Evolutionary conservation across 495 filamentous ascomycete genomes (phyloP), one percentile per base, ranked within the genome.

Genomic region (Penicillium robsamsonii): DNA sequence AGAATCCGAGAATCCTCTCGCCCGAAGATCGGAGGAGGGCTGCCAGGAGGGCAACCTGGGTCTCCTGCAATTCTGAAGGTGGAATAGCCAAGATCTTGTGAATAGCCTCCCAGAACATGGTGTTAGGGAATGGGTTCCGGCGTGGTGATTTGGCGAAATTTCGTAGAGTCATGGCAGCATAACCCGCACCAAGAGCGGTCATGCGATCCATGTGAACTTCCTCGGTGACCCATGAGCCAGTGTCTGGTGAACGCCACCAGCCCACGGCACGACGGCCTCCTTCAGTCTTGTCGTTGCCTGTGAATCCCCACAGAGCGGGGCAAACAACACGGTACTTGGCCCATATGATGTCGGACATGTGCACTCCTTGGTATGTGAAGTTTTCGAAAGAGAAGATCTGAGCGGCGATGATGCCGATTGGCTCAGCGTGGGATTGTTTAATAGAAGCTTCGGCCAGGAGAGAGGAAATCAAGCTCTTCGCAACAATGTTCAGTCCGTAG

Each of bases 261-360:
- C 93, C 93, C 2, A 97, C 67, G n/a, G 83, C 79, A 33, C 66
- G 60, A 8, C 83, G 79, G 5, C 91, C 91, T 18, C 78, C 75
- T 44, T 86, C 79, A 0, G 88, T 95, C 48, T 81, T 86, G 60
- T 95, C 89, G 46, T 76, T 82, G 33, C 89, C 93, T 20, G 81
- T 80, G 62, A 92, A 86, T 18, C 95, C 95, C 69, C 89, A 97
- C 11, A 99, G 76, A 11, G 91, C 86, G 4, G 95, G 93, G 63
- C 91, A 96, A 25, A 83, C 78, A 5, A 86, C 76, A 40, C 89
- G 84, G 58, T 90, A 87, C 67, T 97, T 96, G 29, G 94, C 91
- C 65, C 95, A 82, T 20, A 97, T 71, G 50, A 97, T 88, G 59
- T 97, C 92, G 42, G 91, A 87, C 60, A 97, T 75, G 12, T 85